These are phyloP conservation scores for Gliomastix tumulicola DNA, from an alignment of 2,329 filamentous ascomycete species.

Conservation along the genomic window DNA sequence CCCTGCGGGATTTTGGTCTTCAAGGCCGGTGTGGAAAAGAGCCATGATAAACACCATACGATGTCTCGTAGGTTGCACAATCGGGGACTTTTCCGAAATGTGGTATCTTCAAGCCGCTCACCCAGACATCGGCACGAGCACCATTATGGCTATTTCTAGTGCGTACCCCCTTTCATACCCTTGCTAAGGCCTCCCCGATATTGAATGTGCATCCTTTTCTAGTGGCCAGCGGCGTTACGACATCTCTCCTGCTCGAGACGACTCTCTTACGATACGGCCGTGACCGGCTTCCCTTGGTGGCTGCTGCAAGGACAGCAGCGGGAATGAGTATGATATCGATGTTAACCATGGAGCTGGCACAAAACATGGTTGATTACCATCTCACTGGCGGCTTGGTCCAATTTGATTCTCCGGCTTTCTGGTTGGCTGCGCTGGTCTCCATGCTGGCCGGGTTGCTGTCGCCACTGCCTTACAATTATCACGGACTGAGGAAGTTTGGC, in stretches of 20 bases:
- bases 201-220: too few relatives aligned
- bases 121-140: slow-evolving; percentile 35
- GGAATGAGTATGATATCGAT: slow-evolving; percentile 55
- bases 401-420: slow-evolving; percentile 40
- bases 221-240: slow-evolving; percentile 45
- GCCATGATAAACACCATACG: slow-evolving; percentile 46
- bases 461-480: slow-evolving; percentile 47
- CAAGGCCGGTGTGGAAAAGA: slow-evolving; percentile 33
- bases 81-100: slow-evolving; percentile 49
- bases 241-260: slow-evolving; percentile 46
- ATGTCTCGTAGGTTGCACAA: slow-evolving; percentile 47
- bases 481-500: slow-evolving; percentile 38
- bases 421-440: slow-evolving; percentile 38
- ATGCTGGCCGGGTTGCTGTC: slow-evolving; percentile 36
- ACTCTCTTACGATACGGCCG: slow-evolving; percentile 37
- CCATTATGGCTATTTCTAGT: slow-evolving; percentile 47
- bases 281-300: slow-evolving; percentile 37
- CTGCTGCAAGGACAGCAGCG: slow-evolving; percentile 41
- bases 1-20: slow-evolving; percentile 30
- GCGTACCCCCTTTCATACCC: slow-evolving; percentile 4
- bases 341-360: slow-evolving; percentile 49
- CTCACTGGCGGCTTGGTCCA: slow-evolving; percentile 43
- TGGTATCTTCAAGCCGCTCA: slow-evolving; percentile 45
- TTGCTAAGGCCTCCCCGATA: neutral
- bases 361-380: slow-evolving; percentile 48